A percentile compares a stretch with the other conserved stretches of the same genome.
phyloP scores from a whole-genome alignment of 371 early-diverging fungal genomes.

The Mortierella sp. region DNA sequence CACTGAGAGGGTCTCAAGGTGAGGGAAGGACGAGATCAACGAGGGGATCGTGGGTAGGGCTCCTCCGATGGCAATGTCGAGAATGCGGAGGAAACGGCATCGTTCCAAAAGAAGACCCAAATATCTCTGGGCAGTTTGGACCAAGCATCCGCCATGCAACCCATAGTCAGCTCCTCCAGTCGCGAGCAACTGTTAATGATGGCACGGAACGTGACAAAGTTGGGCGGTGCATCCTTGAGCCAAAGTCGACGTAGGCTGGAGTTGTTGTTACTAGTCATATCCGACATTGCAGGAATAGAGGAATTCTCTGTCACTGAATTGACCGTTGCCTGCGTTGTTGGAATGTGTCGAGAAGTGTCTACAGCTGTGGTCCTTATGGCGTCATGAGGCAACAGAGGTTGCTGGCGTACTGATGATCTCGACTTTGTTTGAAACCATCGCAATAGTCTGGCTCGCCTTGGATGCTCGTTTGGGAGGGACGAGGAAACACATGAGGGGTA shows the following conservation, averaged over 20 bases:
- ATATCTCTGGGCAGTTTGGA: too few relatives aligned
- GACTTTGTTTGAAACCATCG: too few relatives aligned
- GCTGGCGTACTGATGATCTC: too few relatives aligned
- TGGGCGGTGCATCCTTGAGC: background rate
- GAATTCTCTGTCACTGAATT: too few relatives aligned
- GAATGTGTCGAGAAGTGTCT: background rate
- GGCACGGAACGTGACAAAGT: background rate
- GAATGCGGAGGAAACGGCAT: background rate
- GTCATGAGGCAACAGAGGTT: background rate
- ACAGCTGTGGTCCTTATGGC: background rate
- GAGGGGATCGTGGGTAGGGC: background rate
- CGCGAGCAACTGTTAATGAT: background rate
- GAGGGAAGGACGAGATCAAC: background rate
- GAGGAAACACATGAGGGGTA: too few relatives aligned
- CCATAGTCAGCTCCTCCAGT: background rate
- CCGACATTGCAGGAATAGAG: background rate
- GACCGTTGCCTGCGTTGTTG: background rate
- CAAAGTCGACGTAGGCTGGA: background rate
- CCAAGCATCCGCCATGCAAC: background rate
- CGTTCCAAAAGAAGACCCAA: background rate
- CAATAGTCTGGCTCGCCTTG: too few relatives aligned
- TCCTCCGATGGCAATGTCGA: background rate
- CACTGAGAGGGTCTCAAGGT: background rate
- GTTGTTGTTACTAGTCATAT: background rate
- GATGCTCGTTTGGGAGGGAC: too few relatives aligned